Conservation (phyloP, 148 eudicot genomes). For the Rhododendron ferrugineum region DNA sequence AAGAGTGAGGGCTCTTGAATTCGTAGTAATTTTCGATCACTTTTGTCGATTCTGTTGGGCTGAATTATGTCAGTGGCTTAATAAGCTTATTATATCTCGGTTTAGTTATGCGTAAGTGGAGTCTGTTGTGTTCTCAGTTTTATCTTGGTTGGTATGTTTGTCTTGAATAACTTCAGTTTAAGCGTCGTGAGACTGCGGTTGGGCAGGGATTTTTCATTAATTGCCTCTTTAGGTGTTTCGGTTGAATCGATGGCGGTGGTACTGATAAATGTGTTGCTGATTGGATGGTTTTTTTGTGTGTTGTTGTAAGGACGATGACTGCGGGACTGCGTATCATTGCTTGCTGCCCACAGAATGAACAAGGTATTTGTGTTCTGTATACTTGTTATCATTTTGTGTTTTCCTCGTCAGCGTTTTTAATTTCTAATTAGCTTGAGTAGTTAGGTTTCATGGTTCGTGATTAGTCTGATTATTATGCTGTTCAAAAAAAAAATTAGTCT, state of each 20-base stretch:
- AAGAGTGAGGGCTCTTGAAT: not conserved
- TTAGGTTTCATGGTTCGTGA: not conserved
- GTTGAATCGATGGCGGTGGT: not conserved
- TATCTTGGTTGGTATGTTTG: not conserved
- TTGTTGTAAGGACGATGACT: not conserved
- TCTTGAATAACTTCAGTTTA: not conserved
- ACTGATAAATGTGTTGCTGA: conserved; percentile 11
- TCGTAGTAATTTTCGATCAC: not conserved
- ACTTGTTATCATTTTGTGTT: not conserved
- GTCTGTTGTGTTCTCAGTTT: not conserved
- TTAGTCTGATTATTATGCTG: not conserved
- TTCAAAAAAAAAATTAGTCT: not conserved
- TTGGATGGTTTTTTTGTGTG: not conserved
- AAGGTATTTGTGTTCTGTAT: conserved; percentile 1
- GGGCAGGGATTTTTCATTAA: not conserved
- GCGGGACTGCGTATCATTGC: not conserved
- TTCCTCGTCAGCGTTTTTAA: not conserved
- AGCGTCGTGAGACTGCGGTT: not conserved
- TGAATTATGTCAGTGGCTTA: not conserved
- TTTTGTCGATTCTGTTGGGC: not conserved
- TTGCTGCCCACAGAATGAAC: not conserved
- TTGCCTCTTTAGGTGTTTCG: not conserved
- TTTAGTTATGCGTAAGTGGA: not conserved
- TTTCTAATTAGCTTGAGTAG: not conserved
- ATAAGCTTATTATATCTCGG: not conserved